Percentiles rank a stretch among this genome's conserved stretches.
These are phyloP conservation scores for Tillandsia fasciculata DNA, from an alignment of 176 grass and related monocot genomes.

Conservation along the genomic window DNA sequence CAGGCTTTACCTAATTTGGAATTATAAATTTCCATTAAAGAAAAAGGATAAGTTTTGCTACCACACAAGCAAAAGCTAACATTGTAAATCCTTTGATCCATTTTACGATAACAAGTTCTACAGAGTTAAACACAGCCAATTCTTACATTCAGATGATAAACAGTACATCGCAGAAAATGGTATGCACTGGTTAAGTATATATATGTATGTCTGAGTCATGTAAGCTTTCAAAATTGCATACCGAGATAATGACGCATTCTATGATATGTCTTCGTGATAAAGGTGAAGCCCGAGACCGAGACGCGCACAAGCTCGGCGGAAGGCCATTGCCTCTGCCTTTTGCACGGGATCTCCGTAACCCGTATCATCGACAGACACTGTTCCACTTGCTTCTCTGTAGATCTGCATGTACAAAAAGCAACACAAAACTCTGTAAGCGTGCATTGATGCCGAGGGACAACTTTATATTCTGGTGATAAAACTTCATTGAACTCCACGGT, in stretches of 20 bases:
- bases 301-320: constrained; percentile 88
- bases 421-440: background rate
- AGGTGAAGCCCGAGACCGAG: constrained; percentile 94
- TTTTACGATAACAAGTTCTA: constrained; percentile 18
- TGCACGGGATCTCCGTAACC: constrained; percentile 74
- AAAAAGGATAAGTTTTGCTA: constrained; percentile 15
- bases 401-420: constrained; percentile 34
- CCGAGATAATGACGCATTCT: constrained; percentile 27
- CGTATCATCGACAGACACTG: constrained; percentile 49
- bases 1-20: too few species aligned
- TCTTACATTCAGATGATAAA: constrained; percentile 13
- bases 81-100: constrained; percentile 14
- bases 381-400: constrained; percentile 85
- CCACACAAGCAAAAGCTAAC: constrained; percentile 29
- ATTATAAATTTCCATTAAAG: background rate
- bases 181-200: constrained; percentile 8
- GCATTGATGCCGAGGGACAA: background rate
- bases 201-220: background rate
- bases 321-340: constrained; percentile 99
- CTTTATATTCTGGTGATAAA: too few species aligned
- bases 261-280: constrained; percentile 80
- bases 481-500: too few species aligned
- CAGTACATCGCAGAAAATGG: constrained; percentile 16
- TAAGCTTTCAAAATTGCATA: constrained; percentile 16
- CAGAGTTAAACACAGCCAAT: constrained; percentile 10